Percentiles rank a stretch among this genome's conserved stretches.
Conservation (phyloP, 768 basidiomycete genomes). For the Phylloporus sp. region DNA sequence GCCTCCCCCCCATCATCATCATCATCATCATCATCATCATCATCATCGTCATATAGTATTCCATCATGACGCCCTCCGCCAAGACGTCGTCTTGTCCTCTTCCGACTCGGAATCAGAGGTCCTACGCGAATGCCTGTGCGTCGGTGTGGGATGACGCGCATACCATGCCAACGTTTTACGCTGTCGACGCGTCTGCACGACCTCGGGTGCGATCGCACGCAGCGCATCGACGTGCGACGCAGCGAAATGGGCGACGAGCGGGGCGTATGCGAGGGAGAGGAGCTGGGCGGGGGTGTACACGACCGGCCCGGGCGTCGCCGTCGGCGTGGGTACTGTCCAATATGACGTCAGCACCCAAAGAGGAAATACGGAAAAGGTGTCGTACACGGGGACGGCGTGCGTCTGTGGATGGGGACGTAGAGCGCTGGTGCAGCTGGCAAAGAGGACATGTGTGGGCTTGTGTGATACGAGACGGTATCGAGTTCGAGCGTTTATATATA, state of each 20-base stretch:
- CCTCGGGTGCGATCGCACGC: slow-evolving; percentile 22
- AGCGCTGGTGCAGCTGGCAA: slow-evolving; percentile 10
- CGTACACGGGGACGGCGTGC: slow-evolving; percentile 20
- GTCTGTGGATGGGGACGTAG: slow-evolving; percentile 41
- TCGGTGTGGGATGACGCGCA: slow-evolving; percentile 3
- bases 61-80: slow-evolving; percentile 10
- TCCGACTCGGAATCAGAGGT: slow-evolving; percentile 14
- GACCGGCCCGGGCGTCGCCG: background rate
- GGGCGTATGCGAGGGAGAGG: slow-evolving; percentile 20
- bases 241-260: slow-evolving; percentile 15
- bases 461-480: background rate
- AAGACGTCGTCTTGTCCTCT: slow-evolving; percentile 10
- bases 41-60: background rate
- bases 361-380: too few species aligned
- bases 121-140: background rate
- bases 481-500: background rate
- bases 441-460: slow-evolving; percentile 23
- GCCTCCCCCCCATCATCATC: too few species aligned
- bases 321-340: background rate
- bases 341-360: background rate
- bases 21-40: too few species aligned
- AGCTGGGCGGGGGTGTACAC: slow-evolving; percentile 27
- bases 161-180: slow-evolving; percentile 26
- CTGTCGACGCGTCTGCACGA: slow-evolving; percentile 22
- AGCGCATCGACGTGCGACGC: slow-evolving; percentile 4